Evolutionary conservation across 1,284 basidiomycete genomes (phyloP).

Genomic region (Porodaedalea pini): DNA sequence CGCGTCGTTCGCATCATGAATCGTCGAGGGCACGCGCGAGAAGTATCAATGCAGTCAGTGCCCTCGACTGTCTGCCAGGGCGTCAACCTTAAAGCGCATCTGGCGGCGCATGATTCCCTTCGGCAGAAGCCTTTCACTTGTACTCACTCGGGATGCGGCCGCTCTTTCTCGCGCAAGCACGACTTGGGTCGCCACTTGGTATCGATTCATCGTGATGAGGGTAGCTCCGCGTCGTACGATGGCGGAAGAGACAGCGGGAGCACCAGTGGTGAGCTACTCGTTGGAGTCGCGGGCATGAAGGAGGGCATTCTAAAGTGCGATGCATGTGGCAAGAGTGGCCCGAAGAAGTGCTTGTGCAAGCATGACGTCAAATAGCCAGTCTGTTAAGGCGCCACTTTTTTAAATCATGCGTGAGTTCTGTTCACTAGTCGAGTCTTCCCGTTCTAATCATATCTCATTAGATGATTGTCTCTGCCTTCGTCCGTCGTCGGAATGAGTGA

Average conservation of each 20-base stretch:
- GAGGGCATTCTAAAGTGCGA: conserved; percentile 7
- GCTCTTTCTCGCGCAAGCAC: conserved; percentile 86
- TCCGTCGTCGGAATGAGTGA: too few species aligned
- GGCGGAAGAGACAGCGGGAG: background rate
- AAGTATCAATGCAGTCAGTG: conserved; percentile 73
- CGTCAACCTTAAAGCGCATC: conserved; percentile 88
- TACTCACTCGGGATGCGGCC: conserved; percentile 74
- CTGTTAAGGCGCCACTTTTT: too few species aligned
- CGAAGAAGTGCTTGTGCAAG: conserved; percentile 56
- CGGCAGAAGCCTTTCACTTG: conserved; percentile 82
- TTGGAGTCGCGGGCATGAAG: conserved; percentile 7
- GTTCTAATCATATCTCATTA: too few species aligned
- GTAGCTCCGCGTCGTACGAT: conserved; percentile 40
- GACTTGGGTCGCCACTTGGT: too few species aligned
- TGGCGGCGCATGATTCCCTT: conserved; percentile 88
- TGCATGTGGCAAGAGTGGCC: conserved; percentile 66
- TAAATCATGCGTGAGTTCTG: too few species aligned
- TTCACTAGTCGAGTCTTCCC: too few species aligned
- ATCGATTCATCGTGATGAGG: conserved; percentile 79
- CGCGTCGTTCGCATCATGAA: conserved; percentile 36
- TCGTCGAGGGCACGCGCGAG: conserved; percentile 61
- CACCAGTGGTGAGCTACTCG: too few species aligned
- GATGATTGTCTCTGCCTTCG: too few species aligned
- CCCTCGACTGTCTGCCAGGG: conserved; percentile 79
- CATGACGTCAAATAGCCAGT: conserved; percentile 68